Conservation (phyloP, 2,329 filamentous ascomycete genomes). For the Colletotrichum trifolii region DNA sequence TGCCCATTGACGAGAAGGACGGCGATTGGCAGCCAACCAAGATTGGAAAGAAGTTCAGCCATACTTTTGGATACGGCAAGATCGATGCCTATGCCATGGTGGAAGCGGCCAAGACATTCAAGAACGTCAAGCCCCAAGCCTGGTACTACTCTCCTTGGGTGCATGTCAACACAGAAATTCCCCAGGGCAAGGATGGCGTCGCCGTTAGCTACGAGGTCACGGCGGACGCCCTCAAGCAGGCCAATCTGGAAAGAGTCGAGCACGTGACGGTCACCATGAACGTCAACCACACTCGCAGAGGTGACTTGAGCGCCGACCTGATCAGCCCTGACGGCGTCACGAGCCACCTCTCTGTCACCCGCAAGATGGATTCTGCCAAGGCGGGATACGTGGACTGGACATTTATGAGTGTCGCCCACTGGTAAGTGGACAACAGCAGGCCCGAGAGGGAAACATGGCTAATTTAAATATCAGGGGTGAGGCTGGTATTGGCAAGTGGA, state of each 20-base stretch:
- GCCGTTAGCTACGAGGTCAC: conserved; percentile 86
- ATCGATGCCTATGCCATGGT: conserved; percentile 89
- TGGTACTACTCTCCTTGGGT: conserved; percentile 97
- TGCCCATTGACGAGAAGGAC: conserved; percentile 78
- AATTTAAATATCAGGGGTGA: conserved; percentile 74
- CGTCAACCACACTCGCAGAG: conserved; percentile 84
- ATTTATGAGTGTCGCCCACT: conserved; percentile 98
- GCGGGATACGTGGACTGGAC: conserved; percentile 94
- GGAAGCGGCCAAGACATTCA: conserved; percentile 85
- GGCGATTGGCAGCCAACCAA: conserved; percentile 83
- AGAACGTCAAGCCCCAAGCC: conserved; percentile 91
- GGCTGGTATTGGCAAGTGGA: conserved; percentile 88
- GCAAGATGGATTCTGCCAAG: conserved; percentile 73
- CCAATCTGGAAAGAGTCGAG: conserved; percentile 88
- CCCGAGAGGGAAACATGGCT: too few relatives aligned
- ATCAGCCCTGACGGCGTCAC: conserved; percentile 84
- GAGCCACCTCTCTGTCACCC: conserved; percentile 84
- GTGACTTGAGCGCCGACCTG: conserved; percentile 92
- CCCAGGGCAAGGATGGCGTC: conserved; percentile 84
- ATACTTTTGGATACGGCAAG: conserved; percentile 96
- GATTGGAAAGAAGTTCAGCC: conserved; percentile 88
- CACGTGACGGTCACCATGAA: conserved; percentile 99
- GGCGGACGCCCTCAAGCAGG: conserved; percentile 79
- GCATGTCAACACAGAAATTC: conserved; percentile 86
- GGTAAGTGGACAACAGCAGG: conserved; percentile 63